phyloP scores from a whole-genome alignment of 768 basidiomycete species.

The Lactarius pseudohatsudake region DNA sequence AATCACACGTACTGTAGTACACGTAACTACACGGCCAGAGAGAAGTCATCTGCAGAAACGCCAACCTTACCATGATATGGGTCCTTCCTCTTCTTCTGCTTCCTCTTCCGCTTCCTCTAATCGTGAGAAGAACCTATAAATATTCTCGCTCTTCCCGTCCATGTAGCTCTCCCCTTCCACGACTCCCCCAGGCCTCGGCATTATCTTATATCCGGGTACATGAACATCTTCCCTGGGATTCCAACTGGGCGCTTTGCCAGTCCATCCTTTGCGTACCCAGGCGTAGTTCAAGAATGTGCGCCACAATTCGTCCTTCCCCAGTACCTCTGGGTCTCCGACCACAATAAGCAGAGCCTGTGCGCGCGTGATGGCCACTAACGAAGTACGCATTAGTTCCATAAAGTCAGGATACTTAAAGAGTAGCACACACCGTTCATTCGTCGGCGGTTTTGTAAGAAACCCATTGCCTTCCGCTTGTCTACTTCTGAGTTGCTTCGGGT shows the following conservation, averaged over 20 bases:
- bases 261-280: constrained; percentile 51
- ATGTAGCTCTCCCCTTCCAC: constrained; percentile 13
- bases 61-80: no score
- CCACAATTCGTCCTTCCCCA: constrained; percentile 62
- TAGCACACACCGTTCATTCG: constrained; percentile 42
- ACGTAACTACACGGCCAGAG: no score
- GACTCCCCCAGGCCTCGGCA: neutral
- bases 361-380: constrained; percentile 62
- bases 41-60: no score
- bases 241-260: constrained; percentile 43
- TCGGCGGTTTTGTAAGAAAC: constrained; percentile 38
- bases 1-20: neutral
- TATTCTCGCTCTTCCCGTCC: neutral
- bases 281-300: constrained; percentile 59
- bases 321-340: constrained; percentile 57
- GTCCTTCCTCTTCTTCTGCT: neutral
- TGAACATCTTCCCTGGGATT: constrained; percentile 31
- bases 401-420: neutral
- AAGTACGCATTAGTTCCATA: neutral
- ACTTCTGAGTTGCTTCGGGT: constrained; percentile 37
- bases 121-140: no score
- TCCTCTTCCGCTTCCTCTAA: neutral
- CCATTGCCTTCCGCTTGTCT: constrained; percentile 35
- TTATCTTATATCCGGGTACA: neutral
- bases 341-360: constrained; percentile 63